A percentile compares a stretch with the other conserved stretches of the same genome.
These are phyloP conservation scores for Sordariomycetes sp. DNA, from an alignment of 2,329 filamentous ascomycete genomes.

Conservation along the genomic window DNA sequence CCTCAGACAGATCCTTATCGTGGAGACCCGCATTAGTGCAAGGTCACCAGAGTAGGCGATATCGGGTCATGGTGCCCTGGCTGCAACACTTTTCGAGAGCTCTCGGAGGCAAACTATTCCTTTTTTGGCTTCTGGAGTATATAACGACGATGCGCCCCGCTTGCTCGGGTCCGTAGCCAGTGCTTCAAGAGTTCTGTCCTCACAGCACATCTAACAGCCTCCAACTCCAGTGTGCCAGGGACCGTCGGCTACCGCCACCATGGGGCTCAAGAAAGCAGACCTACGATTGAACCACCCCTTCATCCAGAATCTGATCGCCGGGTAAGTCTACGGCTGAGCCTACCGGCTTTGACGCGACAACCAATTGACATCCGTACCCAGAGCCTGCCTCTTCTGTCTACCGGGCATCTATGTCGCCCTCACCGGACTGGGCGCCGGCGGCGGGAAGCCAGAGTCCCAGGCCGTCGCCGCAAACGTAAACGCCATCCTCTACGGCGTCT, in stretches of 20 bases:
- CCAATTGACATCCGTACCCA: background rate
- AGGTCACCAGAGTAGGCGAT: too few relatives aligned
- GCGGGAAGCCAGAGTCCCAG: constrained; percentile 8
- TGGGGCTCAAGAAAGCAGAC: background rate
- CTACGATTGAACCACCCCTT: background rate
- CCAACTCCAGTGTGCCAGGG: background rate
- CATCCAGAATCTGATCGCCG: background rate
- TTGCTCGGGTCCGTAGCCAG: too few relatives aligned
- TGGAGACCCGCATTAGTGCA: too few relatives aligned
- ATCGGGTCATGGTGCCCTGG: too few relatives aligned
- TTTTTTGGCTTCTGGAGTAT: too few relatives aligned
- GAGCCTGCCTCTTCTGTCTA: constrained; percentile 7
- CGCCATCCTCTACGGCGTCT: constrained; percentile 6
- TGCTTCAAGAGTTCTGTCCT: too few relatives aligned
- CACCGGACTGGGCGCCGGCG: constrained; percentile 9
- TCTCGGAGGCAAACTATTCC: too few relatives aligned
- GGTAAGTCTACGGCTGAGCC: background rate
- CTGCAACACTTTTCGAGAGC: too few relatives aligned
- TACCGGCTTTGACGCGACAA: background rate
- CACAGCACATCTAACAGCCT: background rate
- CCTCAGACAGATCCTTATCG: too few relatives aligned
- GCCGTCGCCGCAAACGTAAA: constrained; percentile 4
- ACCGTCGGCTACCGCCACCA: background rate
- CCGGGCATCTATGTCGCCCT: constrained; percentile 9
- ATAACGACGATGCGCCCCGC: too few relatives aligned